Percentiles rank a stretch among this genome's conserved stretches.
phyloP scores from a whole-genome alignment of 192 early-diverging fungal genomes.

The Gaertneriomyces semiglobifer region DNA sequence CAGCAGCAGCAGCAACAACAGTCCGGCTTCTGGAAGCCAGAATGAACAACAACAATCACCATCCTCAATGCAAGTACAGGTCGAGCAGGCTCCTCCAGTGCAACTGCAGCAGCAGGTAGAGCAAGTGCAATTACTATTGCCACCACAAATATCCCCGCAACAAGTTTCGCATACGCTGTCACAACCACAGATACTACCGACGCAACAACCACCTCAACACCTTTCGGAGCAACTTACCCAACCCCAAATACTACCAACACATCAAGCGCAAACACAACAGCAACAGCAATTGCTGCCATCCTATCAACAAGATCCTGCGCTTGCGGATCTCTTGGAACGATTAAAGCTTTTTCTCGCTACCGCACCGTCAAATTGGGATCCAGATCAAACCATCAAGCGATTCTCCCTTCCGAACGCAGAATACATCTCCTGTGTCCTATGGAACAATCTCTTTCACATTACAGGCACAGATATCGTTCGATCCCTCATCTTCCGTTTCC shows the following conservation, averaged over 20 bases:
- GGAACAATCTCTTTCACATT: constrained; percentile 91
- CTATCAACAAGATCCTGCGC: not conserved
- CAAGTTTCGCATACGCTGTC: no score
- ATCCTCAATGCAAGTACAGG: no score
- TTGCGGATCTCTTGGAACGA: constrained; percentile 28
- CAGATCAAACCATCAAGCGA: constrained; percentile 53
- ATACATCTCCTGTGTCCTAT: constrained; percentile 85
- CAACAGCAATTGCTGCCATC: no score
- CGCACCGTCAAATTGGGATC: constrained; percentile 64
- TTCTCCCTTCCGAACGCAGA: constrained; percentile 80
- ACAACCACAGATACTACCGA: not conserved
- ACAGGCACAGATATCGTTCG: constrained; percentile 96
- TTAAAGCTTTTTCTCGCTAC: constrained; percentile 59
- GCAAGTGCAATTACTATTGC: no score
- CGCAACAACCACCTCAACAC: constrained; percentile 9
- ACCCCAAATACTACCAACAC: no score
- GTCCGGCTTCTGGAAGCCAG: no score
- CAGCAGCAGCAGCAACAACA: no score
- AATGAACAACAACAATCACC: no score
- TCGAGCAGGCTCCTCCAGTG: no score
- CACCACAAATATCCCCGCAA: no score
- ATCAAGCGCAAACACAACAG: no score
- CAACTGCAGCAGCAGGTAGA: no score
- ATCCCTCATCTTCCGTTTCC: constrained; percentile 84
- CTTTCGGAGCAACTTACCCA: not conserved